Evolutionary conservation across 2,329 filamentous ascomycete genomes (phyloP).

Genomic region (Colletotrichum coccodes): DNA sequence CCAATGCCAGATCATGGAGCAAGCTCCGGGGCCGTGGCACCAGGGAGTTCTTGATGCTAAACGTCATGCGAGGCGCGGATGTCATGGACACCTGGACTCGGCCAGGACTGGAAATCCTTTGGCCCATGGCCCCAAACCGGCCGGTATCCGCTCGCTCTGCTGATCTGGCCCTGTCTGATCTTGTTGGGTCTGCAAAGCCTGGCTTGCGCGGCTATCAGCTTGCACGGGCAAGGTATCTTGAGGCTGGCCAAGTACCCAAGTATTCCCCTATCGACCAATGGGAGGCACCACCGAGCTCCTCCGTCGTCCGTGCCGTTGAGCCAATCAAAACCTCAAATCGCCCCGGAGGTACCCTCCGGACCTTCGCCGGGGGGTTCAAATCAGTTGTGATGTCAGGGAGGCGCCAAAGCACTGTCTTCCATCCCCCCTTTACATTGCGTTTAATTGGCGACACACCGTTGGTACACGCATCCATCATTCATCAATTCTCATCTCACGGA

Average conservation of each 20-base stretch:
- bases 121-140: not conserved
- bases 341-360: not conserved
- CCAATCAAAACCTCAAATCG: not conserved
- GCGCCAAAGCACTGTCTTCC: not conserved
- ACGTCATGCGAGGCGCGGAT: too few species aligned
- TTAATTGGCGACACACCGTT: not conserved
- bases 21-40: too few species aligned
- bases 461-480: not conserved
- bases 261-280: not conserved
- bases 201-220: not conserved
- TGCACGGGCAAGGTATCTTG: too few species aligned
- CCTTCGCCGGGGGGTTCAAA: not conserved
- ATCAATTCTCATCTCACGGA: not conserved
- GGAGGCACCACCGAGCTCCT: not conserved
- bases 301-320: not conserved
- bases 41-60: too few species aligned
- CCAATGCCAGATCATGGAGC: too few species aligned
- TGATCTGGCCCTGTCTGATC: too few species aligned
- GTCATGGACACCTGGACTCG: too few species aligned
- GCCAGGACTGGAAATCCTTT: too few species aligned
- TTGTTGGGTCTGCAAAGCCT: not conserved
- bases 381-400: not conserved
- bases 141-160: not conserved
- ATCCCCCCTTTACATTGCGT: not conserved
- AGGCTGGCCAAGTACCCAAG: not conserved